Evolutionary conservation across 169 alveolate genomes (phyloP), one percentile per base, ranked within the genome.

Genomic region (Plasmodium gonderi): DNA sequence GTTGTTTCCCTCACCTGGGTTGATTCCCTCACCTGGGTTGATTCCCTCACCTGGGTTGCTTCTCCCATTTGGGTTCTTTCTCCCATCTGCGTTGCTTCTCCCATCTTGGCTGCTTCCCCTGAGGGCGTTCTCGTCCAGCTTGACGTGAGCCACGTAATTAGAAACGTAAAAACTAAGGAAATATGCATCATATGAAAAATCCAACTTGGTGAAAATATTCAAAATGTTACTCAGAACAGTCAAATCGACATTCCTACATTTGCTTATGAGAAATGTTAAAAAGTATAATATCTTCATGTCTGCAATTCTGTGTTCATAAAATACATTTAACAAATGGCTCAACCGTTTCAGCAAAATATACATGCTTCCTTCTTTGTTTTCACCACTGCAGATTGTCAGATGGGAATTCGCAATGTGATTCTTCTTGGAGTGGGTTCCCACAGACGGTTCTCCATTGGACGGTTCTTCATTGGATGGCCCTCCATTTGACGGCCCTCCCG

Each of bases 281-380:
- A 42, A 36, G n/a, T 60, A 83, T 7, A 83, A 60, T 3, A 72
- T 23, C 47, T 72, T 69, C 47, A 83, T 38, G 77, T 83, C 77
- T 5, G 29, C 44, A 12, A 83, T 69, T 51, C 20, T 72, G 14
- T 83, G 77, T 14, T 72, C 76, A 26, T 83, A 45, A 26, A n/a
- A 72, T 31, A 83, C 77, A 49, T 83, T 83, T 26, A 76, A 23
- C 8, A 83, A 49, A 44, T 83, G 92, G 11, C 92, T 83, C 26
- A 83, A 12, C 1, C 77, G 33, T 83, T 83, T 83, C 17, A 80
- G 64, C 12, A 80, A 31, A 29, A 20, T 2, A 17, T 51, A 14
- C 7, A 2, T 23, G 17, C 40, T 20, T 6, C 9, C 38, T 3
- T 60, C 42, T 3, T 60, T 26, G 29, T 54, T 42, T 12, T 2